Percentiles rank a stretch among this genome's conserved stretches.
Evolutionary conservation across 352 stramenopile genomes (phyloP).

Genomic region (Pythium periplocum): DNA sequence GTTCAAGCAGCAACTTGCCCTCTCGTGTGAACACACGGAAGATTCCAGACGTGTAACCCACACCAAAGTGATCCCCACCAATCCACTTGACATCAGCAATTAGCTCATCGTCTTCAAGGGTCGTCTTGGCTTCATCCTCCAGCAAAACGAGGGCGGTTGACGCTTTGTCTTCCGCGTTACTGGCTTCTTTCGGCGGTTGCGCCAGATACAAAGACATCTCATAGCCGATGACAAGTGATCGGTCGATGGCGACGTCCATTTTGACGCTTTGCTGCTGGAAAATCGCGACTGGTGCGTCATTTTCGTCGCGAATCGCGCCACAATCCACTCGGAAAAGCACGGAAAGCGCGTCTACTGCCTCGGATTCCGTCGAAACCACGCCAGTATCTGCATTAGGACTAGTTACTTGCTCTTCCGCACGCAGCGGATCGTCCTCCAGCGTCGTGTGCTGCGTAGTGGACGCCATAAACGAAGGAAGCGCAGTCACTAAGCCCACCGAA

Average conservation of each 20-base stretch:
- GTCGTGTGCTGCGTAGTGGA: too few species aligned
- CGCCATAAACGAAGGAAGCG: too few species aligned
- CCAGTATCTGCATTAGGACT: too few species aligned
- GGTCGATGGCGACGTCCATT: constrained; percentile 46
- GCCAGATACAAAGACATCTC: constrained; percentile 30
- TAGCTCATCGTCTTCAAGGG: constrained; percentile 29
- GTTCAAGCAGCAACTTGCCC: constrained; percentile 52
- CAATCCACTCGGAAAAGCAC: constrained; percentile 24
- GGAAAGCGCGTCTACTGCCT: constrained; percentile 17
- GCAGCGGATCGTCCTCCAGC: too few species aligned
- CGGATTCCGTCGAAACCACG: constrained; percentile 2
- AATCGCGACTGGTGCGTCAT: constrained; percentile 19
- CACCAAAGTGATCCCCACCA: constrained; percentile 40
- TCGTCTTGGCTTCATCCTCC: too few species aligned
- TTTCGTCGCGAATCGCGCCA: constrained; percentile 15
- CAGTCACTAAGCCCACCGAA: too few species aligned
- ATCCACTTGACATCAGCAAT: constrained; percentile 72
- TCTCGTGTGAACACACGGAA: constrained; percentile 52
- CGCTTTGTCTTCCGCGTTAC: constrained; percentile 3
- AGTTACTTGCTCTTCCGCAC: too few species aligned
- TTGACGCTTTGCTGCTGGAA: constrained; percentile 37
- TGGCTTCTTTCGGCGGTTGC: constrained; percentile 17
- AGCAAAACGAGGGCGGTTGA: constrained; percentile 22
- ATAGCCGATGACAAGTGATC: constrained; percentile 41
- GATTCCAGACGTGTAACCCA: constrained; percentile 51